Conservation (phyloP, 75 land plant species). For the Picea sitchensis region DNA sequence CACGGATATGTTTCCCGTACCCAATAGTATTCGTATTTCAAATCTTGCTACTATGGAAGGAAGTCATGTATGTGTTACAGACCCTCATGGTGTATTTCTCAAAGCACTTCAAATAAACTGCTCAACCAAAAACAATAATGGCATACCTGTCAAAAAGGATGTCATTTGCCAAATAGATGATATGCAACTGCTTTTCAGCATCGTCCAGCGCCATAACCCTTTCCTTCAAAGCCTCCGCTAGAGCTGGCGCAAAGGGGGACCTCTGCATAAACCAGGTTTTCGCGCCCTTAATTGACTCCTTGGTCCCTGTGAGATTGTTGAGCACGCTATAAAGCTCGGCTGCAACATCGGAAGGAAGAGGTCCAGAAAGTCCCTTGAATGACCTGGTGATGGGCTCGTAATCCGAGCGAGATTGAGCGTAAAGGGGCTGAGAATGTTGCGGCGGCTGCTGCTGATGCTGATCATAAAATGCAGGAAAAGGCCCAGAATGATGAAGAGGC, state of each 20-base stretch:
- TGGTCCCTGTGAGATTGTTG: slow-evolving; percentile 74
- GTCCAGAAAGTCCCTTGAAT: slow-evolving; percentile 65
- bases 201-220: slow-evolving; percentile 68
- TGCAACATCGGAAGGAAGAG: slow-evolving; percentile 74
- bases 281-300: slow-evolving; percentile 94
- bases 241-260: slow-evolving; percentile 77
- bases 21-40: no score
- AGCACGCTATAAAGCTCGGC: slow-evolving; percentile 69
- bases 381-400: slow-evolving; percentile 36
- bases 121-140: neutral
- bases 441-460: slow-evolving; percentile 34
- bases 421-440: slow-evolving; percentile 14
- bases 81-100: neutral
- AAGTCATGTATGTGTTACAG: neutral
- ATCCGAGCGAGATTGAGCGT: slow-evolving; percentile 35
- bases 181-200: slow-evolving; percentile 80
- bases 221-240: slow-evolving; percentile 87
- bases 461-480: slow-evolving; percentile 39
- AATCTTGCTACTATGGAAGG: neutral
- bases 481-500: slow-evolving; percentile 38
- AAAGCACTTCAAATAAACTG: neutral
- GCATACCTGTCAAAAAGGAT: slow-evolving; percentile 92
- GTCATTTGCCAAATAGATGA: slow-evolving; percentile 91
- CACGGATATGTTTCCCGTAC: no score
- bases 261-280: slow-evolving; percentile 98